Conservation (phyloP, 2,329 filamentous ascomycete genomes). For the Diaporthe aspalathi region DNA sequence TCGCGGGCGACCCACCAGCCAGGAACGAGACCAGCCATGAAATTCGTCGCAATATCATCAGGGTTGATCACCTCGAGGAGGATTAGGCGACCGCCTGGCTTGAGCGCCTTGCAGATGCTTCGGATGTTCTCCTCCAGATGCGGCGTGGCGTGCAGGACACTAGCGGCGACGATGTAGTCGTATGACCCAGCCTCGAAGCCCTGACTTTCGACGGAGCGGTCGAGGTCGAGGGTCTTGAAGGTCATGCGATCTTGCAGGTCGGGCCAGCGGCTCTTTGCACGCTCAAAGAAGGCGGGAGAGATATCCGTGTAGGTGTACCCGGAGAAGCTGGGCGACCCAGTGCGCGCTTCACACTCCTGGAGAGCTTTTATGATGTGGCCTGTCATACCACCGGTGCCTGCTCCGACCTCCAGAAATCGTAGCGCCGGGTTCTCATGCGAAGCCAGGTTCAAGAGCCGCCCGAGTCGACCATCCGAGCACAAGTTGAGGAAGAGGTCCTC, state of each 20-base stretch:
- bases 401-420: conserved; percentile 32
- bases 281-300: conserved; percentile 31
- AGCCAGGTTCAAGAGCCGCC: conserved; percentile 41
- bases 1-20: conserved; percentile 35
- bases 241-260: conserved; percentile 31
- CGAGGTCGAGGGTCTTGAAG: conserved; percentile 33
- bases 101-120: conserved; percentile 39
- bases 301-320: conserved; percentile 35
- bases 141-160: conserved; percentile 32
- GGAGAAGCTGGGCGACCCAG: conserved; percentile 8
- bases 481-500: conserved; percentile 45
- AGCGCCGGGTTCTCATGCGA: conserved; percentile 40
- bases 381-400: conserved; percentile 30
- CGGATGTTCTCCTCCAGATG: conserved; percentile 41
- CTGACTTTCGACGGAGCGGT: conserved; percentile 40
- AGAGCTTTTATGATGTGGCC: conserved; percentile 20
- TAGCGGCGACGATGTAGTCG: conserved; percentile 44
- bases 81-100: conserved; percentile 22
- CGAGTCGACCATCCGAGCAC: conserved; percentile 42
- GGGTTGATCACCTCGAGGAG: conserved; percentile 34
- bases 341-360: conserved; percentile 15
- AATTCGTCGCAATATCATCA: conserved; percentile 31
- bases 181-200: conserved; percentile 48
- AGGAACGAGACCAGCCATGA: conserved; percentile 34
- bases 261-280: conserved; percentile 24